Conservation (phyloP, 1,139 yeast species). For the Candida freyschussii region DNA sequence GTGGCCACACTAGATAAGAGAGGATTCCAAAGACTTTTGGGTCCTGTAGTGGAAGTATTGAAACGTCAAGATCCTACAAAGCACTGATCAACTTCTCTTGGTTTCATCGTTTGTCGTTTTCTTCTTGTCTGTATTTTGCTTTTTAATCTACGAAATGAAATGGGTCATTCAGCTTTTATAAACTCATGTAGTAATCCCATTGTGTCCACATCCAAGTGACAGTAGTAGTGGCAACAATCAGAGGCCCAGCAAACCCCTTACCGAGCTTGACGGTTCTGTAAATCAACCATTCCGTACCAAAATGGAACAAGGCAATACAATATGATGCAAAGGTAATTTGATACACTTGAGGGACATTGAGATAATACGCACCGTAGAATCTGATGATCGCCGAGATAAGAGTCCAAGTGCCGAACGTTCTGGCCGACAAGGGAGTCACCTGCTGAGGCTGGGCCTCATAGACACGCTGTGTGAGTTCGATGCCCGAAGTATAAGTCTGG, state of each 20-base stretch:
- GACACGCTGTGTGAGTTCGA: slow-evolving; percentile 70
- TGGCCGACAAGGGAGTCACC: slow-evolving; percentile 75
- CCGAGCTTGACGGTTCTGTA: slow-evolving; percentile 79
- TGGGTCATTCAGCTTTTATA: no score
- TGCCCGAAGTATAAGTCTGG: slow-evolving; percentile 79
- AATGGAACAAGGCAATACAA: slow-evolving; percentile 78
- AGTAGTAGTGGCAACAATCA: slow-evolving; percentile 58
- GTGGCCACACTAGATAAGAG: slow-evolving; percentile 89
- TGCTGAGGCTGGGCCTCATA: slow-evolving; percentile 63
- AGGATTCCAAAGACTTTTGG: slow-evolving; percentile 90
- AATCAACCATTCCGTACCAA: slow-evolving; percentile 75
- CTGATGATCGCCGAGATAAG: slow-evolving; percentile 79
- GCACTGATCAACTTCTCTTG: no score
- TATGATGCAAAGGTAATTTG: slow-evolving; percentile 81
- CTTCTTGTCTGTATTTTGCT: no score
- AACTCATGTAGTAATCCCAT: slow-evolving; percentile 51
- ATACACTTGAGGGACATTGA: slow-evolving; percentile 63
- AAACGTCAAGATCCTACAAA: slow-evolving; percentile 78
- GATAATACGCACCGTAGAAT: slow-evolving; percentile 78
- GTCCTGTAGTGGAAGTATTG: slow-evolving; percentile 83
- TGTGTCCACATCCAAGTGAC: slow-evolving; percentile 58
- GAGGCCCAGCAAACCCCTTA: slow-evolving; percentile 85
- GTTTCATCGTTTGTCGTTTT: no score
- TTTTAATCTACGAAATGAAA: no score
- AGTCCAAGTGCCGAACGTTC: slow-evolving; percentile 99